Base-by-base conservation (phyloP, 495 filamentous ascomycete genomes). In the Xylaria cubensis region DNA sequence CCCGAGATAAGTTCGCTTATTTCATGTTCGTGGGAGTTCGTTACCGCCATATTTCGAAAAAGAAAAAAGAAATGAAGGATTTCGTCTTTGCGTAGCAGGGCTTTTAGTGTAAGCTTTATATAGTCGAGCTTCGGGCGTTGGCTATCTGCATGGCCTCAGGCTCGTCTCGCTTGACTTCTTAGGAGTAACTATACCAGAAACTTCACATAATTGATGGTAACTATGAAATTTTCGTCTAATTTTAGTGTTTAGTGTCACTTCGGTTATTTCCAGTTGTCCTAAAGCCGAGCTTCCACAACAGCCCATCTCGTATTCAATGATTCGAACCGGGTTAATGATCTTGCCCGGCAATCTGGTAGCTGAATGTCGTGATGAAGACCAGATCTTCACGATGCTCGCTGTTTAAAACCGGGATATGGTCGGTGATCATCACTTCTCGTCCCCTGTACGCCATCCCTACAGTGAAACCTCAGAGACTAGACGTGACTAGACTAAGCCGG, bases 401-500 rank as follows among this genome's bases (percentile, higher is more conserved):
- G 46, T 55, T 67, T 19, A 4, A 17, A 41, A 17, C 32, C 42
- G 46, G 64, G 64, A 46, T 66, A 55, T 55, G 46, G n/a, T 32
- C 64, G 64, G 48, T 55, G 46, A 55, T 34, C 48, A 41, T 32
- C 15, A n/a, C 48, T 34, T 67, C 4, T 24, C 34, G 21, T 21
- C 56, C 50, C 17, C 19, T 42, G 48, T 7, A 29, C 2, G 46
- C 24, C 19, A 55, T 67, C n/a, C 36, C 50, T 44, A 41, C 50
- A 55, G 50, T 66, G 46, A 1, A 66, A 51, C 44, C 44, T 34
- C 41, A 46, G 15, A 39, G 19, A 10, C 32, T 67, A 26, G 50
- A 41, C 36, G n/a, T 19, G 36, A 56, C 65, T 56, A 50, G 50
- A 32, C 12, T 21, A 29, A 44, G 65, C 65, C 65, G 65, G 36